Conservation (phyloP, 805 yeast genomes). For the Zygoascus ofunaensis region DNA sequence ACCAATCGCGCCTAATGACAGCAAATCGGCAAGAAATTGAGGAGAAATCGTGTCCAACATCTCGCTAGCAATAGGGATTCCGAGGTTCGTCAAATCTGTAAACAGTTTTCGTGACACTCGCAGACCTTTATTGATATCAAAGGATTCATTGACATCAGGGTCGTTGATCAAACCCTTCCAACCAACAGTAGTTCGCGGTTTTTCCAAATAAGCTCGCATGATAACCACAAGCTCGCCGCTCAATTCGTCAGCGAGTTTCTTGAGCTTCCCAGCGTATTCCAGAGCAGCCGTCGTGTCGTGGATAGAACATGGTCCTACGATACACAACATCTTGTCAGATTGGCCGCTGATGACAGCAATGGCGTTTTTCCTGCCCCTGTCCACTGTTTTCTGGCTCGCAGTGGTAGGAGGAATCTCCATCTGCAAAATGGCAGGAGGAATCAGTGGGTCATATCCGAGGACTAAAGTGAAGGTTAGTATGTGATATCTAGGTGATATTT, state of each 20-base stretch:
- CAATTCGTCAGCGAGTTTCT: constrained; percentile 58
- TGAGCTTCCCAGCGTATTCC: constrained; percentile 71
- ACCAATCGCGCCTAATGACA: constrained; percentile 95
- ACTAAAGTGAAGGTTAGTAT: constrained; percentile 20
- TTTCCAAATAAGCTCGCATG: constrained; percentile 97
- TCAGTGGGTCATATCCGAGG: constrained; percentile 86
- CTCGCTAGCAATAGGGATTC: constrained; percentile 91
- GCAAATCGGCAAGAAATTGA: constrained; percentile 82
- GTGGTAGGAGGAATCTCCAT: constrained; percentile 66
- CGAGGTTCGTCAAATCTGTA: constrained; percentile 65
- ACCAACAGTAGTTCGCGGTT: constrained; percentile 98
- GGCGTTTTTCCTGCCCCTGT: constrained; percentile 70
- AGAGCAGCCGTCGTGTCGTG: constrained; percentile 86
- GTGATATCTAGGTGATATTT: no score
- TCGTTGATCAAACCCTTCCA: constrained; percentile 98
- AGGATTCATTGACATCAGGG: constrained; percentile 87
- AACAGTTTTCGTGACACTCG: constrained; percentile 79
- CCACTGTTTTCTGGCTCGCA: constrained; percentile 51
- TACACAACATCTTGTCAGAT: constrained; percentile 77
- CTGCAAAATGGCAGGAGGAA: constrained; percentile 86
- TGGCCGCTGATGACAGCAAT: constrained; percentile 60
- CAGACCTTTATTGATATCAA: constrained; percentile 91
- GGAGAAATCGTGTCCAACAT: constrained; percentile 98
- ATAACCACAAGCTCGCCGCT: constrained; percentile 69
- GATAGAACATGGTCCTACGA: constrained; percentile 96